These are phyloP conservation scores for Solanum hybrid DNA, from an alignment of 305 asterid genomes.

Conservation along the genomic window DNA sequence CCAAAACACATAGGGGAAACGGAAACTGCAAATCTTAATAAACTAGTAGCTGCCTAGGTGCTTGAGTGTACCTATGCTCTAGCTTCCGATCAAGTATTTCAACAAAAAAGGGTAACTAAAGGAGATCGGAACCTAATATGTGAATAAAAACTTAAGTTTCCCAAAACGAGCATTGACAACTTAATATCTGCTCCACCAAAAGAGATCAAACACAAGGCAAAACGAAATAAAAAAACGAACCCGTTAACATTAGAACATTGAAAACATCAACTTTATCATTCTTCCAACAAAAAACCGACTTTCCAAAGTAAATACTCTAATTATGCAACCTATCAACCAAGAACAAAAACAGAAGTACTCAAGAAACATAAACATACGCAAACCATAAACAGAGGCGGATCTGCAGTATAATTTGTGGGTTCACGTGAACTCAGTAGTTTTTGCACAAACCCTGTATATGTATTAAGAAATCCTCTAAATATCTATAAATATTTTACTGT, in stretches of 20 bases:
- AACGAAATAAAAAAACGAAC: neutral
- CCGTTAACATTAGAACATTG: neutral
- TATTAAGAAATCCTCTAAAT: neutral
- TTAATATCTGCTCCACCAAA: neutral
- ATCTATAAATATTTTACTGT: neutral
- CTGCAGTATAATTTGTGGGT: neutral
- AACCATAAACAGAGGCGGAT: neutral
- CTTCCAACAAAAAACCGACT: neutral
- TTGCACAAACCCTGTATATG: neutral
- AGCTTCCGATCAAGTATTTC: neutral
- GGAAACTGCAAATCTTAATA: neutral
- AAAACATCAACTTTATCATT: neutral
- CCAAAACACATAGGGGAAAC: neutral
- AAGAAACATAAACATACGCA: neutral
- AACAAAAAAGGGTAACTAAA: neutral
- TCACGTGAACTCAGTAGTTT: neutral
- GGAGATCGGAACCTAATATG: neutral
- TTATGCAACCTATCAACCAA: neutral
- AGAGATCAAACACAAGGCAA: neutral
- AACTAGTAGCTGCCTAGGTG: neutral
- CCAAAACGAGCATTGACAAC: neutral
- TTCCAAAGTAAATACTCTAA: neutral
- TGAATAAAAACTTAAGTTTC: neutral
- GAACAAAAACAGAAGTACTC: neutral
- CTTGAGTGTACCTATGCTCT: neutral